Conservation (phyloP, 2,329 filamentous ascomycete species). For the Aquanectria penicillioides region DNA sequence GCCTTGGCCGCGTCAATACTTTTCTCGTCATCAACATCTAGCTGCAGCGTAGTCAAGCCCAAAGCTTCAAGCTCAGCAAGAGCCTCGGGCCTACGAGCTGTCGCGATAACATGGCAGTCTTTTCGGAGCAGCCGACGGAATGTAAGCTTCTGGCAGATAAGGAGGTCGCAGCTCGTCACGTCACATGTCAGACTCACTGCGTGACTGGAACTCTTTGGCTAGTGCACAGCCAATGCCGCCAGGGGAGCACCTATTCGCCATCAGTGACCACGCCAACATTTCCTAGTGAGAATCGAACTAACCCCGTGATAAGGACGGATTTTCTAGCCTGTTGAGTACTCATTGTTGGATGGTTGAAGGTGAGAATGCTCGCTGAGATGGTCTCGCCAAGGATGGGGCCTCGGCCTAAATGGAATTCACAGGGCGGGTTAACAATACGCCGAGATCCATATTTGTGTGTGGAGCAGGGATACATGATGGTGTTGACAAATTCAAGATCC, state of each 20-base stretch:
- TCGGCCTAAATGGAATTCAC: neutral
- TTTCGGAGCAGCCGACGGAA: neutral
- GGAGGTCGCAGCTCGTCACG: neutral
- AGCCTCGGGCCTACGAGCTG: slow-evolving; percentile 27
- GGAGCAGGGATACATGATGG: no score
- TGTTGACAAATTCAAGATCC: no score
- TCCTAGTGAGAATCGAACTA: neutral
- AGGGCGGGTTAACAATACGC: neutral
- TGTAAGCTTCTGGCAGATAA: neutral
- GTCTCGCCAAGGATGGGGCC: neutral
- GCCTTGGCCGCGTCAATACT: slow-evolving; percentile 47
- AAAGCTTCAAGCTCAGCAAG: slow-evolving; percentile 23
- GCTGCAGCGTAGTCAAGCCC: slow-evolving; percentile 38
- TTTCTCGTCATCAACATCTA: slow-evolving; percentile 52
- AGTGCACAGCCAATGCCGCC: slow-evolving; percentile 61
- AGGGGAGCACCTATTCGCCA: slow-evolving; percentile 55
- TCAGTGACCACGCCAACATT: neutral
- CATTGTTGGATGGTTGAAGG: slow-evolving; percentile 5
- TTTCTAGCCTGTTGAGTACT: slow-evolving; percentile 45
- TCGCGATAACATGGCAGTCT: slow-evolving; percentile 33
- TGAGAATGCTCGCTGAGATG: neutral
- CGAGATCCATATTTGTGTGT: neutral
- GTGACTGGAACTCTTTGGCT: slow-evolving; percentile 59
- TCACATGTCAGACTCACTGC: slow-evolving; percentile 14
- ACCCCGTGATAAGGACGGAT: slow-evolving; percentile 23